Conservation (phyloP, 169 alveolate species). For the Eimeria necatrix region DNA sequence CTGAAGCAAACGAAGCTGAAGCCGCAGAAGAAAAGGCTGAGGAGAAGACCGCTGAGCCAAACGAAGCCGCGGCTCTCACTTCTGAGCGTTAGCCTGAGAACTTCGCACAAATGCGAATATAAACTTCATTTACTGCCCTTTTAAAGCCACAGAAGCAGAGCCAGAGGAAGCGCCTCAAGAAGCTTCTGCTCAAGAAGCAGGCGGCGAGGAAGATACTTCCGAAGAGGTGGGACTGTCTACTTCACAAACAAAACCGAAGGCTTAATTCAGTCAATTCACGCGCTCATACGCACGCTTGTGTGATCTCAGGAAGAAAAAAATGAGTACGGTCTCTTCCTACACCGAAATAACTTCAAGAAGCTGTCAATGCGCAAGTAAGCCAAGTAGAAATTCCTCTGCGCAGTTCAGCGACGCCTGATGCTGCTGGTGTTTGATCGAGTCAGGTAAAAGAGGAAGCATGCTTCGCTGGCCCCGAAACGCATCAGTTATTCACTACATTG, state of each 20-base stretch:
- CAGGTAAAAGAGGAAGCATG: no score
- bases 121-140: no score
- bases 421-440: no score
- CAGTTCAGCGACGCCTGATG: neutral
- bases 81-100: no score
- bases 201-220: neutral
- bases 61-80: neutral
- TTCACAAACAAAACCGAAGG: no score
- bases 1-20: neutral
- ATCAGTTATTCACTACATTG: neutral
- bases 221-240: neutral
- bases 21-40: neutral
- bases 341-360: neutral
- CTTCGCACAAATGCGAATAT: no score
- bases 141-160: neutral
- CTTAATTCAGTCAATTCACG: no score
- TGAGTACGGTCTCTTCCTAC: conserved; percentile 51
- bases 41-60: neutral
- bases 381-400: neutral
- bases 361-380: neutral
- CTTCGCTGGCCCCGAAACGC: neutral
- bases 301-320: neutral
- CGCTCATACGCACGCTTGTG: neutral
- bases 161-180: neutral
- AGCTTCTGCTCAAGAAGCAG: conserved; percentile 50